Conservation (phyloP, 2,329 filamentous ascomycete species). For the Fusarium sarcochroum region DNA sequence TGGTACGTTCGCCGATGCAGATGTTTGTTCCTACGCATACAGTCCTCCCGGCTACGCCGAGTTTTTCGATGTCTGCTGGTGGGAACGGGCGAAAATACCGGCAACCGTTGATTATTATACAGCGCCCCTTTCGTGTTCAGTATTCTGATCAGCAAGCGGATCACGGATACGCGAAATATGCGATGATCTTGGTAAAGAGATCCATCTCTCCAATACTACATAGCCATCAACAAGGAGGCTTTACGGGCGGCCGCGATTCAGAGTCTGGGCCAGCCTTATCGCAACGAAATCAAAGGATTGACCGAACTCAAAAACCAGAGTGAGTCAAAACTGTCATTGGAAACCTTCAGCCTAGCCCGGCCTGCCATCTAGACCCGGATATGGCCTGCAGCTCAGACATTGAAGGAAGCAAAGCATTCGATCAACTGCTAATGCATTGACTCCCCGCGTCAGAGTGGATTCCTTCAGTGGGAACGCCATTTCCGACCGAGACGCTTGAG, state of each 20-base stretch:
- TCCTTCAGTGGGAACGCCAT: slow-evolving; percentile 35
- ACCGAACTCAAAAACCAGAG: background rate
- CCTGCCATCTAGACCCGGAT: slow-evolving; percentile 15
- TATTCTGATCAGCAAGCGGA: slow-evolving; percentile 36
- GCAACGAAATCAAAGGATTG: background rate
- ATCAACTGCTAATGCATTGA: slow-evolving; percentile 18
- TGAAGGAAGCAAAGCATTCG: slow-evolving; percentile 20
- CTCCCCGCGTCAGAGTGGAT: slow-evolving; percentile 43
- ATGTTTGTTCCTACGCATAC: background rate
- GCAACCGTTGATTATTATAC: background rate
- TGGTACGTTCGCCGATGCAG: background rate
- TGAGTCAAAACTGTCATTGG: slow-evolving; percentile 2
- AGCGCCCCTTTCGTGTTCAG: background rate
- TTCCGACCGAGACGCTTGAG: slow-evolving; percentile 36
- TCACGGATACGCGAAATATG: slow-evolving; percentile 24
- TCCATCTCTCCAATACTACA: slow-evolving; percentile 9
- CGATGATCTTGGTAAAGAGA: background rate
- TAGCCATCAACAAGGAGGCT: slow-evolving; percentile 4
- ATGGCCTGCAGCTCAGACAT: slow-evolving; percentile 27
- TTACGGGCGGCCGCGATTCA: background rate
- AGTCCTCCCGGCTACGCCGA: background rate
- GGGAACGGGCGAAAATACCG: background rate
- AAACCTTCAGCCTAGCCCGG: background rate
- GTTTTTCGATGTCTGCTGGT: background rate
- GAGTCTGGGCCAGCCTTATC: background rate